Conservation (phyloP, 2,329 filamentous ascomycete genomes). For the Lasiodiplodia sp. region DNA sequence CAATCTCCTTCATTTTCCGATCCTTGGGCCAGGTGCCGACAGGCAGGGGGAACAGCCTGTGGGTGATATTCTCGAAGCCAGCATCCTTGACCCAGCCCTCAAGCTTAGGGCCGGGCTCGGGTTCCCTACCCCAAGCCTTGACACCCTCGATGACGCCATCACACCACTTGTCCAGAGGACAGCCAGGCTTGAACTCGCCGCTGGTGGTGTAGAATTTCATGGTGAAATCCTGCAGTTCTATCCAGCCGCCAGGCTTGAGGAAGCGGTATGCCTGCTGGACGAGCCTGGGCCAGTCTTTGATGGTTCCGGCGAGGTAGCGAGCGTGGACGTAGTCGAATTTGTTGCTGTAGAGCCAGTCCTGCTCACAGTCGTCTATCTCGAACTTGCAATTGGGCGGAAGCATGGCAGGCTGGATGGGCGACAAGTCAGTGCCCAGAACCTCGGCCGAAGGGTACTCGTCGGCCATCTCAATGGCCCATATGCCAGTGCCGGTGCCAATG, state of each 20-base stretch:
- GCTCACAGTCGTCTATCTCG: conserved; percentile 58
- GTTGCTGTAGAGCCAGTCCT: conserved; percentile 41
- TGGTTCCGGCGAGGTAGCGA: conserved; percentile 58
- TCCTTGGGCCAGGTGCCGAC: conserved; percentile 40
- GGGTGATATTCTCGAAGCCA: conserved; percentile 37
- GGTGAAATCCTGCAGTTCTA: conserved; percentile 43
- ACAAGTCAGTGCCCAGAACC: conserved; percentile 56
- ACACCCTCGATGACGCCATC: conserved; percentile 8
- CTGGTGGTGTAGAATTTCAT: conserved; percentile 41
- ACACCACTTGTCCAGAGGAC: conserved; percentile 29
- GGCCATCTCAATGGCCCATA: conserved; percentile 40
- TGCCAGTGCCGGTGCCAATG: conserved; percentile 33
- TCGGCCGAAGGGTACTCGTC: conserved; percentile 44
- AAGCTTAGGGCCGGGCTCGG: conserved; percentile 35
- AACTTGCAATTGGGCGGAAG: conserved; percentile 57
- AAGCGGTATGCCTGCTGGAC: conserved; percentile 57
- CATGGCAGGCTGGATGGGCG: conserved; percentile 58
- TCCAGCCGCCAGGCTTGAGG: conserved; percentile 44
- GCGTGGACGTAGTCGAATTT: conserved; percentile 66
- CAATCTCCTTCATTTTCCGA: conserved; percentile 29
- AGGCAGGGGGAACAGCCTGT: conserved; percentile 36
- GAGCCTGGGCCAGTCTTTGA: conserved; percentile 62
- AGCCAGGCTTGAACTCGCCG: conserved; percentile 37
- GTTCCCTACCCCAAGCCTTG: conserved; percentile 29
- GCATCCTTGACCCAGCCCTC: conserved; percentile 38